A percentile compares a stretch with the other conserved stretches of the same genome.
Evolutionary conservation across 2,329 filamentous ascomycete species (phyloP).

Genomic region (Penicillium sp.): DNA sequence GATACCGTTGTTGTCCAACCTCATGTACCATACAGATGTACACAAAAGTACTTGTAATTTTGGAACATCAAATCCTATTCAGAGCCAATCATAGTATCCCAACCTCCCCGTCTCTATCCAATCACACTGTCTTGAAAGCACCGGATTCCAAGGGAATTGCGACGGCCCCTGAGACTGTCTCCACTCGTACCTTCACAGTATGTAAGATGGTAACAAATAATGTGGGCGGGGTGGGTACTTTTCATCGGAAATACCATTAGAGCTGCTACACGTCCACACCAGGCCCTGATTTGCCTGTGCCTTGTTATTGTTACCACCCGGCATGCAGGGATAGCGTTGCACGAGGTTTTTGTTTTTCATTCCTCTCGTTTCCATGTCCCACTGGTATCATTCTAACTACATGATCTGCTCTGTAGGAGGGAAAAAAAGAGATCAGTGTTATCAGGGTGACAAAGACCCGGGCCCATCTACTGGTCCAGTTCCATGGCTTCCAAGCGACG

Average conservation of each 20-base stretch:
- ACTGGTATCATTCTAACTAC: conserved; percentile 2
- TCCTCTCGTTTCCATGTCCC: conserved; percentile 21
- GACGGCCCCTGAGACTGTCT: conserved; percentile 34
- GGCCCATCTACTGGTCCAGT: neutral
- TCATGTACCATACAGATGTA: neutral
- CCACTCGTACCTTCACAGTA: conserved; percentile 19
- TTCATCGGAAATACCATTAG: conserved; percentile 12
- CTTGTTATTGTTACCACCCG: conserved; percentile 23
- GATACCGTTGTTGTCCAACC: conserved; percentile 2
- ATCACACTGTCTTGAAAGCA: neutral
- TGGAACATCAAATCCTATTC: neutral
- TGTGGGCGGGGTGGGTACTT: conserved; percentile 8
- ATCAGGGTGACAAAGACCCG: neutral
- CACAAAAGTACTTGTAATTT: neutral
- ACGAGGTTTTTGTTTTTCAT: conserved; percentile 21
- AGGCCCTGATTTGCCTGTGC: conserved; percentile 16
- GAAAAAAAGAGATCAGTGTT: neutral
- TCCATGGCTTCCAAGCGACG: conserved; percentile 19
- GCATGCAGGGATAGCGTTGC: conserved; percentile 34
- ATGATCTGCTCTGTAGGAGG: neutral
- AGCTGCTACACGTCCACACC: neutral
- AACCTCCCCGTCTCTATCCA: neutral
- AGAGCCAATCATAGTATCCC: neutral
- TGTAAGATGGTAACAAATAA: conserved; percentile 22
- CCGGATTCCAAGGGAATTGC: conserved; percentile 25